Base-by-base conservation (phyloP, 2,329 filamentous ascomycete species). In the Fusarium vanettenii region DNA sequence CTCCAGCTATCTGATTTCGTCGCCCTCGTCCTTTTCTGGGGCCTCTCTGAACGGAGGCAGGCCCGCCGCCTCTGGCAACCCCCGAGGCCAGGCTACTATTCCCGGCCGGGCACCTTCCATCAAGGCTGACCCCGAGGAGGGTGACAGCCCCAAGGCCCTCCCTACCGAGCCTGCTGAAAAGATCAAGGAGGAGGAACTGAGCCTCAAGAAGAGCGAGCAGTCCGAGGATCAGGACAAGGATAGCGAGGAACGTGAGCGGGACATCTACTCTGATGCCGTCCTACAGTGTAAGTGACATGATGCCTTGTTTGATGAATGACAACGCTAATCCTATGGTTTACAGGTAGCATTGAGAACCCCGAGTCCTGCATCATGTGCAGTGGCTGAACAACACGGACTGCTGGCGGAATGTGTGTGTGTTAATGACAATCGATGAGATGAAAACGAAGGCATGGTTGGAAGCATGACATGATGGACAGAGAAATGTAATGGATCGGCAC, bases 281-380 rank as follows among this genome's bases (percentile, higher is more conserved):
- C 87, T 99, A 82, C 91, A 92, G 79, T 99, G 97, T 92, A 87
- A 92, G 91, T 88, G 64, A 57, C 27, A 6, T 16, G 6, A 31
- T 16, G 16, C 33, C 10, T 20, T 6, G 5, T 1, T 7, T 10
- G 29, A 9, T 59, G 13, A n/a, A 60, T 25, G 14, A 25, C 39
- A 7, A 60, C 60, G n/a, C 80, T 85, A 80, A 87, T 81, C 78
- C 79, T 18, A 31, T 57, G 14, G 10, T 29, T 62, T 50, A 79
- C 69, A 93, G 92, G 92, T 88, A 98, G 95, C 86, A 98, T 99
- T 84, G 95, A 98, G 82, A 98, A 98, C 87, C 95, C 93, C 78
- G 97, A 99, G 83, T 89, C 93, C 57, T 99, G 97, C 83, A 83
- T 98, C 75, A 98, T 99, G 97, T 99, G 97, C 92, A 97, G 94